Evolutionary conservation across 768 basidiomycete genomes (phyloP), one percentile per base, ranked within the genome.

Genomic region (Hericium rajendrae): DNA sequence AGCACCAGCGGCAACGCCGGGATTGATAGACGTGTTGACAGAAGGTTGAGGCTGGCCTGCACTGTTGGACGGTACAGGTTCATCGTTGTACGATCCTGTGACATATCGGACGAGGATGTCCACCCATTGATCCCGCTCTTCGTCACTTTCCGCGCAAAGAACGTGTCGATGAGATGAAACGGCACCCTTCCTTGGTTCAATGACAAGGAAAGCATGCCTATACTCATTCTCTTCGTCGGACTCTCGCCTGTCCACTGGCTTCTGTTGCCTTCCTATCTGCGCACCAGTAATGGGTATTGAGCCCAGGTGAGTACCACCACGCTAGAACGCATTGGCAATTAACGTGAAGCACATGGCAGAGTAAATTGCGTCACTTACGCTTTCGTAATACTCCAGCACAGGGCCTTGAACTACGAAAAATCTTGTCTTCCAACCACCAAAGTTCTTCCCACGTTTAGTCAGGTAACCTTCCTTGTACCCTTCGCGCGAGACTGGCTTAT

Each of bases 351-450:
- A 6, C 51, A 55, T 46, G 50, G 32, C 28, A 40, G 55, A 41
- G 53, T 43, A 60, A 37, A 37, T 41, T 40, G 32, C 32, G 6
- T 59, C n/a, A 82, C 93, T 74, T 72, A 97, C 95, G 65, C 83
- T 86, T 72, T 98, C 97, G 65, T 90, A 99, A 71, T 98, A 99
- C 66, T 95, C 91, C 53, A 98, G 77, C 1, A 88, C 80, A 3
- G 91, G 86, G 0, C 94, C 93, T 70, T 91, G 87, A 24, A 97
- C 76, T 8, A 97, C 92, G 65, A 98, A 98, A 71, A 85, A 99
- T 46, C 97, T 80, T 24, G 92, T 92, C 68, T 95, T 94, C 95
- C 92, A 94, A 2, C 95, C 94, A 48, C 97, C 97, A 72, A 98
- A 97, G 66, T 92, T 97, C 75, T 97, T 93, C 20, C 94, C 94